These are phyloP conservation scores for Phalaenopsis equestris DNA, from an alignment of 106 monocot species.

Conservation along the genomic window DNA sequence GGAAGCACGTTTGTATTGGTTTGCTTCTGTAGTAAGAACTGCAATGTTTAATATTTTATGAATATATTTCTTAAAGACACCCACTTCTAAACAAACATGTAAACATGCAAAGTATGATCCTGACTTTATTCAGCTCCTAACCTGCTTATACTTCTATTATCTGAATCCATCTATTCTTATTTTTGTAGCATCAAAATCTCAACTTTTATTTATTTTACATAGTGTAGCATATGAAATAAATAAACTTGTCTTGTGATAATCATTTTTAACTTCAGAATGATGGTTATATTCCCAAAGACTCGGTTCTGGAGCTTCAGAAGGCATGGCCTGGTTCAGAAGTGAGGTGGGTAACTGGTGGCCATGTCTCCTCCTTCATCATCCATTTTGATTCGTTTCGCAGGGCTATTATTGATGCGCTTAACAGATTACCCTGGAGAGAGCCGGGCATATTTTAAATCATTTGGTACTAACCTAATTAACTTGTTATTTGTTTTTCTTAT, in stretches of 20 bases:
- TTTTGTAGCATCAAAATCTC: neutral
- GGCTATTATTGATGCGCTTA: constrained; percentile 80
- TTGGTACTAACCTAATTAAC: neutral
- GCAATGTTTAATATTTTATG: neutral
- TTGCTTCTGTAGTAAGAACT: neutral
- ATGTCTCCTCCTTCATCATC: constrained; percentile 89
- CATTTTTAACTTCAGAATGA: constrained; percentile 62
- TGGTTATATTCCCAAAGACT: constrained; percentile 92
- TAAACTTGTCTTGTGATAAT: neutral
- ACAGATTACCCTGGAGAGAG: constrained; percentile 77
- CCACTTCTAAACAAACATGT: neutral
- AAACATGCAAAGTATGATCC: neutral
- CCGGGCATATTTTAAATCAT: constrained; percentile 10
- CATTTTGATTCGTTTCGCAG: constrained; percentile 92
- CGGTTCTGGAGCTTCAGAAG: constrained; percentile 81
- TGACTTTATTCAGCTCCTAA: neutral
- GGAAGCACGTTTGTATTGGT: neutral
- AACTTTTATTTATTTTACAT: neutral
- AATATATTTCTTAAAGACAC: neutral
- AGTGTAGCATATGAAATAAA: neutral
- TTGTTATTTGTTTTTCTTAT: neutral
- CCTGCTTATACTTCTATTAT: neutral
- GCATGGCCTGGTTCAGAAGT: constrained; percentile 99
- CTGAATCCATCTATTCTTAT: neutral
- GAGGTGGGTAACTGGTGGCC: constrained; percentile 95